phyloP scores from a whole-genome alignment of 83 land plant genomes.

The Picea engelmannii region DNA sequence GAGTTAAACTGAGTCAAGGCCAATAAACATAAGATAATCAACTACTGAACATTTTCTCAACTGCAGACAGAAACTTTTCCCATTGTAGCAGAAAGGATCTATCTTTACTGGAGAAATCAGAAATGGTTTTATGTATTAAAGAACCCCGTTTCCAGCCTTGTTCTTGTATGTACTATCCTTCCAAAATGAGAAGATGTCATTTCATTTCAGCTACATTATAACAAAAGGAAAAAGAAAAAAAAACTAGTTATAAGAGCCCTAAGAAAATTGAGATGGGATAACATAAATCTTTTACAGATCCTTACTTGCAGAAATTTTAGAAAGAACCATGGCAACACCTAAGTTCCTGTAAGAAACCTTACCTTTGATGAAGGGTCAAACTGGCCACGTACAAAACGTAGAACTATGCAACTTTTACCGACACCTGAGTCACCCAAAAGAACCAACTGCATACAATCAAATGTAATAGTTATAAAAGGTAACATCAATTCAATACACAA shows the following conservation, averaged over 20 bases:
- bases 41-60: background rate
- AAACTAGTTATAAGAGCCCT: background rate
- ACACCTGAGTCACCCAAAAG: slow-evolving; percentile 97
- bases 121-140: background rate
- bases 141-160: background rate
- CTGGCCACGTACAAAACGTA: slow-evolving; percentile 99
- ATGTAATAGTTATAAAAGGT: background rate
- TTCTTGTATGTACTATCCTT: background rate
- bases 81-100: background rate
- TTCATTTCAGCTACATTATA: background rate
- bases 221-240: background rate
- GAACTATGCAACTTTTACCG: slow-evolving; percentile 97
- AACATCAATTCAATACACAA: background rate
- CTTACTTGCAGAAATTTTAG: background rate
- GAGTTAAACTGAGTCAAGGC: background rate
- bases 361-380: slow-evolving; percentile 99
- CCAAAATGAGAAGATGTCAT: background rate
- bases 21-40: background rate
- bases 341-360: background rate
- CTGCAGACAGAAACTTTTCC: background rate
- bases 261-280: background rate
- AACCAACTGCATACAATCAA: slow-evolving; percentile 61
- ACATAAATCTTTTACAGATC: background rate
- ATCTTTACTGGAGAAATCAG: background rate
- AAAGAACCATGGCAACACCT: background rate